These are phyloP conservation scores for Suhomyces coccinellae DNA, from an alignment of 1,139 yeast genomes.

Conservation along the genomic window DNA sequence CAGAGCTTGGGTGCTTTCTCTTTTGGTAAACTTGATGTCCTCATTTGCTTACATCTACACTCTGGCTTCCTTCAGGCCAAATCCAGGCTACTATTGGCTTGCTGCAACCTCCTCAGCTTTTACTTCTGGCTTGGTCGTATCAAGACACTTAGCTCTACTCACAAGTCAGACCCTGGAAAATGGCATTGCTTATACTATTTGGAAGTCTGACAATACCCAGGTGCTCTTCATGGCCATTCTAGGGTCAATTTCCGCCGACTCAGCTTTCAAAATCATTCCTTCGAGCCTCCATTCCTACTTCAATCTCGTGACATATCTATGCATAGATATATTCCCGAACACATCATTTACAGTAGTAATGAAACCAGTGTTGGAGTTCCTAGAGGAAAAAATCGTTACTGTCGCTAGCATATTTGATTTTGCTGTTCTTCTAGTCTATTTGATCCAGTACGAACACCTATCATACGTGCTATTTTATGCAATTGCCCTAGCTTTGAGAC, in stretches of 20 bases:
- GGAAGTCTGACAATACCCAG: background rate
- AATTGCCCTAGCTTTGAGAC: slow-evolving; percentile 39
- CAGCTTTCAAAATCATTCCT: slow-evolving; percentile 42
- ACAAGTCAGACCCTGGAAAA: too few species aligned
- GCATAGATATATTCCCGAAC: slow-evolving; percentile 38
- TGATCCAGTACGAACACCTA: slow-evolving; percentile 27
- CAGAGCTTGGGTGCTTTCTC: too few species aligned
- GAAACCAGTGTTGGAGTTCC: slow-evolving; percentile 31
- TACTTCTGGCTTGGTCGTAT: too few species aligned
- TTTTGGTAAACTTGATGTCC: too few species aligned
- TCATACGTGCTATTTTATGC: slow-evolving; percentile 36
- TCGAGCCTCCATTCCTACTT: slow-evolving; percentile 48
- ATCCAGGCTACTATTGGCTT: too few species aligned
- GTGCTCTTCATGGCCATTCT: slow-evolving; percentile 34
- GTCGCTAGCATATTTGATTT: slow-evolving; percentile 44
- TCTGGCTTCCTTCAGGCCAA: too few species aligned
- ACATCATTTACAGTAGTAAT: slow-evolving; percentile 32
- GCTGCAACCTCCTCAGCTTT: too few species aligned
- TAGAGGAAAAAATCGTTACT: slow-evolving; percentile 38
- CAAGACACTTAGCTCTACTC: too few species aligned
- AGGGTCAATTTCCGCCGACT: slow-evolving; percentile 24
- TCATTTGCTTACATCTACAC: too few species aligned
- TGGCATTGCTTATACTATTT: background rate
- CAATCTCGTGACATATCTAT: slow-evolving; percentile 38
- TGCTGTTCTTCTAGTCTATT: slow-evolving; percentile 29